A percentile compares a stretch with the other conserved stretches of the same genome.
Evolutionary conservation across 768 basidiomycete genomes (phyloP).

Genomic region (Suillus discolor): DNA sequence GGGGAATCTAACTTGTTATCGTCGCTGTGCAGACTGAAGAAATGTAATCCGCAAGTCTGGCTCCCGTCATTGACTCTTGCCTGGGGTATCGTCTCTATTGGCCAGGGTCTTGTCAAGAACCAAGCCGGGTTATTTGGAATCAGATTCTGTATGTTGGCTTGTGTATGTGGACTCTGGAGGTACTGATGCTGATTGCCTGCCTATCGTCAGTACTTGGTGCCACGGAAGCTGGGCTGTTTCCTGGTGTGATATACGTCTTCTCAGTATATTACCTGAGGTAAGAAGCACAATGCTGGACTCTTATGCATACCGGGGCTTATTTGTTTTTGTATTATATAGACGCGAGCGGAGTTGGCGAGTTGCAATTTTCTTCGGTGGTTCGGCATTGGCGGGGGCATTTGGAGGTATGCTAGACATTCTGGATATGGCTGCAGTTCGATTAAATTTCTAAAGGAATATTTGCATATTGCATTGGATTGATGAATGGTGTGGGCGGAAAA

Average conservation of each 20-base stretch:
- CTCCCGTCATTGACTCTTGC: constrained; percentile 57
- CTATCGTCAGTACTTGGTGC: constrained; percentile 48
- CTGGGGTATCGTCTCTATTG: constrained; percentile 59
- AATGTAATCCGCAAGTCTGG: constrained; percentile 62
- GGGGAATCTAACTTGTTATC: constrained; percentile 9
- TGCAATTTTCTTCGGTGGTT: constrained; percentile 63
- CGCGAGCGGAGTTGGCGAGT: constrained; percentile 63
- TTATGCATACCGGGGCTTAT: background rate
- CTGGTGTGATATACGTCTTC: constrained; percentile 59
- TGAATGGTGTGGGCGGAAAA: constrained; percentile 62
- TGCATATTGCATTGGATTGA: constrained; percentile 59
- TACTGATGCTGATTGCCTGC: background rate
- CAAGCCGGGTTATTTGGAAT: constrained; percentile 57
- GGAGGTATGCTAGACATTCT: constrained; percentile 41
- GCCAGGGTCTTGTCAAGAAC: constrained; percentile 57
- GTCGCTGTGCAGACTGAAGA: constrained; percentile 46
- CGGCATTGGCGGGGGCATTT: constrained; percentile 65
- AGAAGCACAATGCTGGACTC: background rate
- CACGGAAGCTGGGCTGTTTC: constrained; percentile 62
- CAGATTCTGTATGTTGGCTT: constrained; percentile 46
- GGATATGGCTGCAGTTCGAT: background rate
- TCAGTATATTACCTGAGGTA: constrained; percentile 59
- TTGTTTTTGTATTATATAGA: constrained; percentile 29
- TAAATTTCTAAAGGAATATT: constrained; percentile 46
- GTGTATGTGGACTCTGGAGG: background rate